phyloP scores from a whole-genome alignment of 1,284 basidiomycete species.

The Dichomitus squalens region DNA sequence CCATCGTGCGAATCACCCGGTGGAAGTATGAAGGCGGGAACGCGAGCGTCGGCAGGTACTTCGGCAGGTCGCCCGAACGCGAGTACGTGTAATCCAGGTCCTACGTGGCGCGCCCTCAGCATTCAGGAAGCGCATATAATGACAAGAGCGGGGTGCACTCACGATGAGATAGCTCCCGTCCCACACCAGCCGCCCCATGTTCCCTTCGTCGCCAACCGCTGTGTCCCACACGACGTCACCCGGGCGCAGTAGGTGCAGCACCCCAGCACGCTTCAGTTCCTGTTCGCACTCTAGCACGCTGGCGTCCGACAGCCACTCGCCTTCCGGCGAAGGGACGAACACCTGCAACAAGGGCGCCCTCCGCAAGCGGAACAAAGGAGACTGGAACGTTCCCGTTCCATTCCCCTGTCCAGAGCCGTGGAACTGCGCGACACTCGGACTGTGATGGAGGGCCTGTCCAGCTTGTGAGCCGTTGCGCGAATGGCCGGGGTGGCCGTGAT shows the following conservation, averaged over 20 bases:
- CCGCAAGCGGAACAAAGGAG: slow-evolving; percentile 65
- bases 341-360: slow-evolving; percentile 75
- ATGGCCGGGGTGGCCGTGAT: slow-evolving; percentile 33
- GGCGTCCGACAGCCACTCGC: slow-evolving; percentile 79
- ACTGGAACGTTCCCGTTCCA: slow-evolving; percentile 47
- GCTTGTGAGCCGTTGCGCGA: slow-evolving; percentile 20
- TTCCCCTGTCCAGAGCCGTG: slow-evolving; percentile 5
- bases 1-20: slow-evolving; percentile 65
- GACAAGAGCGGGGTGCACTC: slow-evolving; percentile 39
- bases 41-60: slow-evolving; percentile 72
- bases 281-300: slow-evolving; percentile 79
- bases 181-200: slow-evolving; percentile 77
- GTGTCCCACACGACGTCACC: slow-evolving; percentile 85
- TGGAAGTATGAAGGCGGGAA: slow-evolving; percentile 86
- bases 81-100: slow-evolving; percentile 83
- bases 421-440: slow-evolving; percentile 2
- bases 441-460: slow-evolving; percentile 11
- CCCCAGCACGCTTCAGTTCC: slow-evolving; percentile 69
- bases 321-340: slow-evolving; percentile 80
- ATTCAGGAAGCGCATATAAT: slow-evolving; percentile 3
- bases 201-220: slow-evolving; percentile 81
- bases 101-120: slow-evolving; percentile 39
- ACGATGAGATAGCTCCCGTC: slow-evolving; percentile 83
- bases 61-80: slow-evolving; percentile 70
- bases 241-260: slow-evolving; percentile 57